Evolutionary conservation across 129 eudicot genomes (phyloP).

Genomic region (Ambrosia artemisiifolia): DNA sequence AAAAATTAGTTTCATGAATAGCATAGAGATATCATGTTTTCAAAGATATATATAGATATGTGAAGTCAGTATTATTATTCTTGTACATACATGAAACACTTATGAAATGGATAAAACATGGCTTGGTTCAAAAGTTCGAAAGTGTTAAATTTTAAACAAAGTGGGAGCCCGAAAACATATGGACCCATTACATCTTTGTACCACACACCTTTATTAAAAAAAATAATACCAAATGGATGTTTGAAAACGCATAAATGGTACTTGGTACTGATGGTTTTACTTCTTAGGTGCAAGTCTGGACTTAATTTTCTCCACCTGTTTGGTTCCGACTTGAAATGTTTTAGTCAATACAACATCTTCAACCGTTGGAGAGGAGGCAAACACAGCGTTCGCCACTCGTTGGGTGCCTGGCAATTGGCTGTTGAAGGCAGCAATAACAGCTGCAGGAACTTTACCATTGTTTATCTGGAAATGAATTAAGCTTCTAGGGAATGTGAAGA

Average conservation of each 20-base stretch:
- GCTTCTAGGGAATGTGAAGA: constrained; percentile 60
- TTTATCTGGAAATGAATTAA: constrained; percentile 74
- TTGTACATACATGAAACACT: no score
- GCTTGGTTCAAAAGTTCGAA: neutral
- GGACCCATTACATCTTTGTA: neutral
- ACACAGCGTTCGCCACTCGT: constrained; percentile 57
- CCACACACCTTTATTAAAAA: neutral
- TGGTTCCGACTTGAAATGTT: constrained; percentile 64
- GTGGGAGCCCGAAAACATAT: neutral
- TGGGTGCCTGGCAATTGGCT: constrained; percentile 93
- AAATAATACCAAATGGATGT: neutral
- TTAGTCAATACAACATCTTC: constrained; percentile 67
- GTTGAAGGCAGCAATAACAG: constrained; percentile 58
- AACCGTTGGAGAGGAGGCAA: constrained; percentile 57
- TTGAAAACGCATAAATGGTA: neutral
- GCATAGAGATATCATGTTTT: no score
- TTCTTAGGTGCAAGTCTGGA: constrained; percentile 62
- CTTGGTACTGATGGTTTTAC: neutral
- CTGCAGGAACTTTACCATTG: constrained; percentile 44
- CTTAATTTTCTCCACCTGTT: constrained; percentile 60
- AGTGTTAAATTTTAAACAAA: neutral
- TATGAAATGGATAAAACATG: no score
- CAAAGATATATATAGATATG: no score
- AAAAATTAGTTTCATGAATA: no score
- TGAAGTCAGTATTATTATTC: no score